Conservation (phyloP, 306 rosid genomes). For the Cucurbita moschata region DNA sequence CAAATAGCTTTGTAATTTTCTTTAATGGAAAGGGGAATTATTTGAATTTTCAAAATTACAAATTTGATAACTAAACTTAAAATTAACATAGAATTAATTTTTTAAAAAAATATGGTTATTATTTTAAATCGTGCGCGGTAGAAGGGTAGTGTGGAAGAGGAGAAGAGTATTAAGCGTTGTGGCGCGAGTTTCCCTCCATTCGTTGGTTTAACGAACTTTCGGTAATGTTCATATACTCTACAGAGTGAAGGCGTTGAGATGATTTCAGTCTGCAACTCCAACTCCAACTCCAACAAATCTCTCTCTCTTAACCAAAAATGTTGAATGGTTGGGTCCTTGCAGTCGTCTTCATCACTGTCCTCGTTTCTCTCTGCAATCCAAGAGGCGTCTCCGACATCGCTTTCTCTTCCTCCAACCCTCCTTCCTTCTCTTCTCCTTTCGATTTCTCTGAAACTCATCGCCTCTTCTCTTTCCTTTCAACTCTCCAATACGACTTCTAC, state of each 20-base stretch:
- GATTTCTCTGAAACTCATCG: not conserved
- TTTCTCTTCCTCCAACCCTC: not conserved
- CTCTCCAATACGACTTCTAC: conserved; percentile 48
- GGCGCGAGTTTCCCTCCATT: not conserved
- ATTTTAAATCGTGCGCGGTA: too few relatives aligned
- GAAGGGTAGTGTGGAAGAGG: not conserved
- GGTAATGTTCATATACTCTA: not conserved
- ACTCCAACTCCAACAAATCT: not conserved
- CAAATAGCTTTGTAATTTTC: too few relatives aligned
- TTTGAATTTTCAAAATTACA: too few relatives aligned
- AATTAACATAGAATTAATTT: too few relatives aligned
- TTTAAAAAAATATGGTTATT: too few relatives aligned
- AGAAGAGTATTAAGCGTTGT: not conserved
- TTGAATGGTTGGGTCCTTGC: not conserved
- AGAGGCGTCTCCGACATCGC: not conserved
- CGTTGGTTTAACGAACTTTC: not conserved
- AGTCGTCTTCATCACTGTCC: not conserved
- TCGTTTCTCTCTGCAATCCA: not conserved
- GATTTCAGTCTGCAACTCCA: not conserved
- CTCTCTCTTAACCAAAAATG: not conserved
- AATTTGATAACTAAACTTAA: too few relatives aligned
- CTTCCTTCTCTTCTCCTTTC: not conserved
- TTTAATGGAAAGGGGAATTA: too few relatives aligned
- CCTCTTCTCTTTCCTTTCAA: conserved; percentile 6
- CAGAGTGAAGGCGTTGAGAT: not conserved